Conservation (phyloP, 768 basidiomycete genomes). For the Basidioascus undulatus region DNA sequence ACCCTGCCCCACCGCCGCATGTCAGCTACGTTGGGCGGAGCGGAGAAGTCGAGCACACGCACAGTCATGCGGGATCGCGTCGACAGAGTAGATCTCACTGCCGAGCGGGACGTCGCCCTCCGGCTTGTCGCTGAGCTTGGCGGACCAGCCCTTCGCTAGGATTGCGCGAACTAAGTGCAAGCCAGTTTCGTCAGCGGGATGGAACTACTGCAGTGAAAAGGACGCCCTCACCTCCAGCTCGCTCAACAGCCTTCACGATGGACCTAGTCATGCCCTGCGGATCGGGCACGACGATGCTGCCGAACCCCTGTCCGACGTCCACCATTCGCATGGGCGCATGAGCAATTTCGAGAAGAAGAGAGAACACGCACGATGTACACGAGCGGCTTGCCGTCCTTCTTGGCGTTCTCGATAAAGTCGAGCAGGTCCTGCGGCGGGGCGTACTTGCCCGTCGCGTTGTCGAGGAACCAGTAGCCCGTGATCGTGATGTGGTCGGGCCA, state of each 20-base stretch:
- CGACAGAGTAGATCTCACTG: constrained; percentile 61
- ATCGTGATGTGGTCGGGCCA: constrained; percentile 99
- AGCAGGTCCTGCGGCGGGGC: constrained; percentile 54
- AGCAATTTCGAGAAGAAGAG: too few relatives aligned
- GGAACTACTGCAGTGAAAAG: too few relatives aligned
- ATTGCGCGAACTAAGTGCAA: too few relatives aligned
- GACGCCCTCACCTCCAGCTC: constrained; percentile 68
- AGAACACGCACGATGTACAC: constrained; percentile 82
- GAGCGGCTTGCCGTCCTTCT: constrained; percentile 51
- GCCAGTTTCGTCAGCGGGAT: too few relatives aligned
- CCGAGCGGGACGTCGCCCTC: constrained; percentile 40
- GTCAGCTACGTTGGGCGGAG: too few relatives aligned
- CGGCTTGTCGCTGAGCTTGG: constrained; percentile 36
- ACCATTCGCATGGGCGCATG: not conserved
- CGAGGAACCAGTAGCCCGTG: constrained; percentile 93
- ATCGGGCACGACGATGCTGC: constrained; percentile 89
- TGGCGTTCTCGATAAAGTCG: constrained; percentile 59
- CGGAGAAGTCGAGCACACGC: constrained; percentile 33
- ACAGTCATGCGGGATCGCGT: constrained; percentile 47
- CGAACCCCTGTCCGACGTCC: too few relatives aligned
- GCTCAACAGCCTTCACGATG: constrained; percentile 64
- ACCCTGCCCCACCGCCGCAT: too few relatives aligned
- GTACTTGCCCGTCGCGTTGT: constrained; percentile 67
- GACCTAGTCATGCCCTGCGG: constrained; percentile 76
- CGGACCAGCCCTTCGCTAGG: constrained; percentile 94